phyloP scores from a whole-genome alignment of 148 eudicot species.

The Cornus suecica region DNA sequence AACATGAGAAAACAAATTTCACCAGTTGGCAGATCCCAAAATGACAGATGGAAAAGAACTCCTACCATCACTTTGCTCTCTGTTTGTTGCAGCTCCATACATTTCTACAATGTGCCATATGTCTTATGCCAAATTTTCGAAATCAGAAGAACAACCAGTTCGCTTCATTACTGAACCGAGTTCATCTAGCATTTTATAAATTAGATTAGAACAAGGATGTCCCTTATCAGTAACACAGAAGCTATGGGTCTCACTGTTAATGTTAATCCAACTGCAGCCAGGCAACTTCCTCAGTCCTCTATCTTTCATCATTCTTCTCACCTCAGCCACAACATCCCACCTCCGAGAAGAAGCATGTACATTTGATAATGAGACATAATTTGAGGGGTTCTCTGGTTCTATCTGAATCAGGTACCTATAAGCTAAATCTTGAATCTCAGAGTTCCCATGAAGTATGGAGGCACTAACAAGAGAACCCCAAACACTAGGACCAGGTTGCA shows the following conservation, averaged over 20 bases:
- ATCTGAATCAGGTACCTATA: conserved; percentile 33
- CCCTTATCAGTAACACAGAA: conserved; percentile 42
- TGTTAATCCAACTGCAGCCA: conserved; percentile 50
- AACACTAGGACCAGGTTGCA: conserved; percentile 47
- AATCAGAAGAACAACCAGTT: conserved; percentile 3
- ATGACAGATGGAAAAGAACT: neutral
- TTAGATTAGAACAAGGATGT: conserved; percentile 31
- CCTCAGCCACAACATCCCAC: conserved; percentile 41
- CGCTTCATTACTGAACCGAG: conserved; percentile 31
- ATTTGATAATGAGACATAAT: conserved; percentile 42
- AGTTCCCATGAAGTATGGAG: conserved; percentile 29
- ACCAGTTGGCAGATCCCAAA: neutral
- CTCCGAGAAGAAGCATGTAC: conserved; percentile 37
- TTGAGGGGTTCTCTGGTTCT: conserved; percentile 47
- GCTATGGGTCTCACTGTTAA: conserved; percentile 32
- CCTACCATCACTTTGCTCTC: neutral
- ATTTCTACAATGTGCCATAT: neutral
- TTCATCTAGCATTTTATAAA: conserved; percentile 31
- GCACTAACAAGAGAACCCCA: conserved; percentile 48
- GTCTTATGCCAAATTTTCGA: neutral
- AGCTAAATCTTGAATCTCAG: conserved; percentile 39
- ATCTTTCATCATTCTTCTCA: conserved; percentile 39
- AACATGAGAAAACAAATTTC: neutral
- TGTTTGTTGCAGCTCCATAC: neutral
- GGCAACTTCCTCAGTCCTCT: conserved; percentile 35